Base-by-base conservation (phyloP, 2,329 filamentous ascomycete genomes). In the Hymenoscyphus repandus region DNA sequence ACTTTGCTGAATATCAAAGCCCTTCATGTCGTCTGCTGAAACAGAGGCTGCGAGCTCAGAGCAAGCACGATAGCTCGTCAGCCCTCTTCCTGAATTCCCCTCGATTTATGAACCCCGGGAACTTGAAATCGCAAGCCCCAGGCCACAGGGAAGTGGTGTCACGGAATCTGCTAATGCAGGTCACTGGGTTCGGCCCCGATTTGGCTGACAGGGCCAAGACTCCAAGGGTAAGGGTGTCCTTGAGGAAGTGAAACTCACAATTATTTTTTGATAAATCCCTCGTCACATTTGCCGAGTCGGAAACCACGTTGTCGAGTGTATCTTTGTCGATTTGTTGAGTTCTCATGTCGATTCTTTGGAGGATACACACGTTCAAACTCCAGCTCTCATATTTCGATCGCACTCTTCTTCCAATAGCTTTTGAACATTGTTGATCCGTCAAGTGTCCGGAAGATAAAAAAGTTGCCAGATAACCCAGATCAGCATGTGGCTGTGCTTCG, bases 101-200 rank as follows among this genome's bases (percentile, higher is more conserved):
- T 27, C 38, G 38, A 5, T 13, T 22, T 22, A 5, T 44, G 4
- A 31, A 20, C 11, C 43, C 17, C 10, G 43, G 43, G 27, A 46
- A 37, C 31, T 18, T 36, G 18, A 39, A 47, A 47, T 47, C 11
- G 34, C 27, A 12, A 18, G n/a, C 27, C 34, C 45, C 11, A 38
- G 34, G 5, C 17, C 15, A 45, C 34, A 46, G 33, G 42, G 44
- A 27, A 7, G 22, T 27, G 22, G 22, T 27, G 22, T 27, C 22
- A 27, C 22, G 22, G 22, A 7, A 27, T 18, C 32, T 33, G 47
- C 41, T 47, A 55, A 43, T 37, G 32, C 44, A 30, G 27, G 52
- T 57, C 50, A 57, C 49, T 49, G 51, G 55, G 50, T 55, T 51
- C 45, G 47, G 53, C 31, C 32, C 39, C 15, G 6, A 27, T 15